A percentile compares a stretch with the other conserved stretches of the same genome.
These are phyloP conservation scores for Nepenthes gracilis DNA, from an alignment of 148 eudicot species.

Conservation along the genomic window DNA sequence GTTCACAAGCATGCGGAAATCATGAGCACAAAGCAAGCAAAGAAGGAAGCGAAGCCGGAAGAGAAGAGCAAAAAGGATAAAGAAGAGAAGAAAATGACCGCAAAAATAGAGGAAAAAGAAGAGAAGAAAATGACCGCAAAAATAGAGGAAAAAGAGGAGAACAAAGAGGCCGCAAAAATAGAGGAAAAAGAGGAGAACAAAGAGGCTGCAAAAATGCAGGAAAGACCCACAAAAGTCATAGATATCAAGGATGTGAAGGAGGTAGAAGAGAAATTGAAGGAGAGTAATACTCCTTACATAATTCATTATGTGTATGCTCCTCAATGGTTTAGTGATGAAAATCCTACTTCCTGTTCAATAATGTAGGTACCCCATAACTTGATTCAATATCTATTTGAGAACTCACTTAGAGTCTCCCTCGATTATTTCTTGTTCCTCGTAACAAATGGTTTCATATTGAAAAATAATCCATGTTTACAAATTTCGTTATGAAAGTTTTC, in stretches of 20 bases:
- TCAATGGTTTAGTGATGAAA: slow-evolving; percentile 83
- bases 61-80: slow-evolving; percentile 7
- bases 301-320: slow-evolving; percentile 84
- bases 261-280: slow-evolving; percentile 41
- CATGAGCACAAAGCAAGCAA: slow-evolving; percentile 19
- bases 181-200: slow-evolving; percentile 25
- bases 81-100: slow-evolving; percentile 10
- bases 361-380: slow-evolving; percentile 1
- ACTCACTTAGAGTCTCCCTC: too few species aligned
- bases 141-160: slow-evolving; percentile 17
- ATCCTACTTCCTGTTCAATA: slow-evolving; percentile 69
- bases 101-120: slow-evolving; percentile 18
- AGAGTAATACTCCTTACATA: slow-evolving; percentile 45
- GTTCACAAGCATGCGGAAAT: slow-evolving; percentile 45
- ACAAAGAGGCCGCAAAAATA: slow-evolving; percentile 2
- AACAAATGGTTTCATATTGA: too few species aligned
- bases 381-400: too few species aligned
- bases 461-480: not conserved
- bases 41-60: slow-evolving; percentile 8
- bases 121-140: slow-evolving; percentile 20
- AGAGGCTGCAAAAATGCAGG: slow-evolving; percentile 17
- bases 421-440: too few species aligned
- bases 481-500: not conserved
- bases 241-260: slow-evolving; percentile 45
- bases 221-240: slow-evolving; percentile 15